Evolutionary conservation across 1,139 yeast species (phyloP), one percentile per base, ranked within the genome.

Genomic region (Pneumocystis sp.): DNA sequence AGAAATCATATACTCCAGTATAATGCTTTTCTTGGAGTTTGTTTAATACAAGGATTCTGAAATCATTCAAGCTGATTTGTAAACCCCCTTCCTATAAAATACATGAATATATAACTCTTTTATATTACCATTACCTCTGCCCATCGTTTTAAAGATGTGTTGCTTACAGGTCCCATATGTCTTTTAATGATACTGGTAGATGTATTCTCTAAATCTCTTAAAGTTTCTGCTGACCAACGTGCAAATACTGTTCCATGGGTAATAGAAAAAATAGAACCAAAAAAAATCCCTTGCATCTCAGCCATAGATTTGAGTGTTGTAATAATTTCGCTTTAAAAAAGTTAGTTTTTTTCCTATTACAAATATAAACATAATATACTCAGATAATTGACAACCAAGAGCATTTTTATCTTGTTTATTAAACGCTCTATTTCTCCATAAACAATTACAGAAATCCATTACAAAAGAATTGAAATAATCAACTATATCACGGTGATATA

Each of bases 381-480:
- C 64, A 21, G 45, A 34, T 29, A 62, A n/a, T 10, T 39, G 35
- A 12, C 57, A 62, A 0, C 79, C 82, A 59, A 74, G 77, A 29
- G 74, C 74, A 10, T 74, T 70, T 0, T 74, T 69, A 7, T 68
- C 69, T 2, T 21, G 34, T 12, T 66, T 61, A 67, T 70, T 73
- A 45, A 72, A 73, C 0, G 81, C 79, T 70, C 78, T 80, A 68
- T 84, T 84, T 69, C 87, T 76, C 90, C 90, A 86, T 0, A 84
- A 67, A 50, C 81, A 77, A 67, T 85, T 85, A 63, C 86, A 78
- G 4, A 82, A 71, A 71, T 85, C 89, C 79, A 83, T 78, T 12
- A 85, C 81, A 67, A 80, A 82, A 0, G 82, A 76, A 66, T 84
- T 84, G 63, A 82, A 84, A 4, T 81, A 64, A n/a, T 70, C 69